Evolutionary conservation across 2,329 filamentous ascomycete species (phyloP), one percentile per base, ranked within the genome.

Genomic region (Chaetomium globosum): DNA sequence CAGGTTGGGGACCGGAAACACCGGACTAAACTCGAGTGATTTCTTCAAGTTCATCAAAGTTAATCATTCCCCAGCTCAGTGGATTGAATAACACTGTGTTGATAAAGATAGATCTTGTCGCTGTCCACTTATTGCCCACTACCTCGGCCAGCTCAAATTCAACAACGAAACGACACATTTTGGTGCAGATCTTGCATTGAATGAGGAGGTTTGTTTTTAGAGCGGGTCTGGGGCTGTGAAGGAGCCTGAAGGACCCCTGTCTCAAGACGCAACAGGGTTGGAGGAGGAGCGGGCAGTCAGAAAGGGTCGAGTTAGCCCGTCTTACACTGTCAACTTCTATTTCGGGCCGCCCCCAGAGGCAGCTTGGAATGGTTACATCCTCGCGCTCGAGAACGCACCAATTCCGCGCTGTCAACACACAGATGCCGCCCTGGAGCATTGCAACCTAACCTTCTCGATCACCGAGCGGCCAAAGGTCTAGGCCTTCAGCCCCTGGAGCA

Each of bases 251-350:
- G 5, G 16, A 53, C 51, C 51, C 51, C 13, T 53, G 51, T 30
- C 51, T 1, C 26, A n/a, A 52, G 30, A 28, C 3, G 16, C 23
- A 26, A 5, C 6, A 30, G 51, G 26, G 26, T 30, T 53, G 26
- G 26, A 53, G 26, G 12, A 4, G 26, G 16, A 16, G 33, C 19
- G 36, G 36, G 16, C 4, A 43, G 21, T 51, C 9, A 39, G 30
- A 43, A 9, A 59, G 43, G n/a, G 23, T 28, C 7, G 43, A 49
- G 43, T 59, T 49, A 8, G 56, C 39, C 56, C 56, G 56, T 59
- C 56, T 59, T 49, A 59, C 56, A 39, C 31, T 56, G 3, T 48
- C n/a, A 9, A 13, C 30, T 28, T 57, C 54, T 59, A 59, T 59
- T 59, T 59, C 16, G 8, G 26, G 56, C 16, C n/a, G 21, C 30